Evolutionary conservation across 352 stramenopile genomes (phyloP).

Genomic region (Halophytophthora batemanensis): DNA sequence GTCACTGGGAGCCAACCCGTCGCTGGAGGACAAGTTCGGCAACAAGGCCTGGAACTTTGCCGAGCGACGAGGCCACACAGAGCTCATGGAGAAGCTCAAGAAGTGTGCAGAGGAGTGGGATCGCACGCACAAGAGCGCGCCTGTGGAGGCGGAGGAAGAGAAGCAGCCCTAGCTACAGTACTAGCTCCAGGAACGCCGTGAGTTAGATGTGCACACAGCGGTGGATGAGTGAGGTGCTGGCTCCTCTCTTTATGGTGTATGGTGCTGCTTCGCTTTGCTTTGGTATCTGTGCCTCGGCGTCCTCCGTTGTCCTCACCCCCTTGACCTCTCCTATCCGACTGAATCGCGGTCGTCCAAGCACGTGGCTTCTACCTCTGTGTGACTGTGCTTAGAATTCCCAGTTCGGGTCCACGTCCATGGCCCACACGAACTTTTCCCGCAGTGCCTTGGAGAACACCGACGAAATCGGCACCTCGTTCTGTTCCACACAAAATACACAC

Average conservation of each 20-base stretch:
- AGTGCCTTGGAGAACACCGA: constrained; percentile 98
- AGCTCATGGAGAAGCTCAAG: constrained; percentile 71
- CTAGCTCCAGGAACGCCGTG: too few species aligned
- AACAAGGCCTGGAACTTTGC: constrained; percentile 72
- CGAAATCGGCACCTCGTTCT: constrained; percentile 97
- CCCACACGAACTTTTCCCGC: constrained; percentile 99
- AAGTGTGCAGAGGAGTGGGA: constrained; percentile 66
- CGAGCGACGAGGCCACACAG: constrained; percentile 56
- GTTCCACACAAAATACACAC: constrained; percentile 3
- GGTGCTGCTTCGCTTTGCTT: background rate
- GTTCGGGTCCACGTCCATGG: constrained; percentile 96
- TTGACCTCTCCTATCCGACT: background rate
- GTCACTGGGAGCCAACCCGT: constrained; percentile 61
- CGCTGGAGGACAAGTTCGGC: constrained; percentile 43
- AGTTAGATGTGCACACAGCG: too few species aligned
- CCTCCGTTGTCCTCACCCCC: background rate
- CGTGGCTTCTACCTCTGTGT: background rate
- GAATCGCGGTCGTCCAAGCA: background rate
- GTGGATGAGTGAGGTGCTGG: too few species aligned
- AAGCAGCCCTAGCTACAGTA: constrained; percentile 7
- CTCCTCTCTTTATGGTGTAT: constrained; percentile 25
- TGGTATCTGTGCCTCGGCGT: constrained; percentile 1
- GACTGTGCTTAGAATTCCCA: constrained; percentile 90
- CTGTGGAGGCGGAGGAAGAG: constrained; percentile 5
- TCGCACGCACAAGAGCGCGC: constrained; percentile 13